A percentile compares a stretch with the other conserved stretches of the same genome.
phyloP scores from a whole-genome alignment of 352 stramenopile species.

The Phytophthora pseudosyringae region DNA sequence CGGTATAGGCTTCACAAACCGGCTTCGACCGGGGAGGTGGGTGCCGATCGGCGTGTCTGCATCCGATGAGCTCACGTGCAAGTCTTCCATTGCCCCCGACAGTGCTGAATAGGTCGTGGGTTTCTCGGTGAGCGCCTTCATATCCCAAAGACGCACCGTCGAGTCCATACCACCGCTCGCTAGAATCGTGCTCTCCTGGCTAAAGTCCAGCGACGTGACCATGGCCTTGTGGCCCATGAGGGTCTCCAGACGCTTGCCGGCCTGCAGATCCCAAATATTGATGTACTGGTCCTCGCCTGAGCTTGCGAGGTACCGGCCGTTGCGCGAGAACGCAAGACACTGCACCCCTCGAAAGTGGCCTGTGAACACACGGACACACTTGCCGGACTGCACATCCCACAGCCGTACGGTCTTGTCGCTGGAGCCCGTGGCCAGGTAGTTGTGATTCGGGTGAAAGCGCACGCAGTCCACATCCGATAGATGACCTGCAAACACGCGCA shows the following conservation, averaged over 20 bases:
- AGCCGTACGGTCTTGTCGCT: slow-evolving; percentile 95
- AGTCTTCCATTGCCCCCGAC: slow-evolving; percentile 40
- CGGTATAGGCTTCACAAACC: slow-evolving; percentile 61
- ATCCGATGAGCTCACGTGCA: slow-evolving; percentile 38
- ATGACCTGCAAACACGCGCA: slow-evolving; percentile 95
- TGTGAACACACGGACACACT: slow-evolving; percentile 93
- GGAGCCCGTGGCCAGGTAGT: slow-evolving; percentile 94
- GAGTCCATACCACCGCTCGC: slow-evolving; percentile 79
- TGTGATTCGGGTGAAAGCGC: slow-evolving; percentile 95
- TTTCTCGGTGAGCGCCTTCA: slow-evolving; percentile 77
- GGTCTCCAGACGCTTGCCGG: slow-evolving; percentile 85
- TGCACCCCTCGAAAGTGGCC: slow-evolving; percentile 91
- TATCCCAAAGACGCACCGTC: slow-evolving; percentile 86
- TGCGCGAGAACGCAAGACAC: slow-evolving; percentile 89
- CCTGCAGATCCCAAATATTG: slow-evolving; percentile 95
- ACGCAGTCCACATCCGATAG: slow-evolving; percentile 92
- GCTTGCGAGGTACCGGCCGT: slow-evolving; percentile 89
- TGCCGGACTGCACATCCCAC: slow-evolving; percentile 94
- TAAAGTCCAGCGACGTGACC: slow-evolving; percentile 82
- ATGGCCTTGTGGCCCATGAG: slow-evolving; percentile 78
- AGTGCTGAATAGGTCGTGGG: slow-evolving; percentile 35
- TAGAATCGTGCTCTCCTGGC: slow-evolving; percentile 78
- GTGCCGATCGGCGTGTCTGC: slow-evolving; percentile 13
- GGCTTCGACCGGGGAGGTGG: slow-evolving; percentile 31
- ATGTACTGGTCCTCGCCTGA: slow-evolving; percentile 90